Evolutionary conservation across 371 early-diverging fungal genomes (phyloP), one percentile per base, ranked within the genome.

Genomic region (Rhizopus microsporus): DNA sequence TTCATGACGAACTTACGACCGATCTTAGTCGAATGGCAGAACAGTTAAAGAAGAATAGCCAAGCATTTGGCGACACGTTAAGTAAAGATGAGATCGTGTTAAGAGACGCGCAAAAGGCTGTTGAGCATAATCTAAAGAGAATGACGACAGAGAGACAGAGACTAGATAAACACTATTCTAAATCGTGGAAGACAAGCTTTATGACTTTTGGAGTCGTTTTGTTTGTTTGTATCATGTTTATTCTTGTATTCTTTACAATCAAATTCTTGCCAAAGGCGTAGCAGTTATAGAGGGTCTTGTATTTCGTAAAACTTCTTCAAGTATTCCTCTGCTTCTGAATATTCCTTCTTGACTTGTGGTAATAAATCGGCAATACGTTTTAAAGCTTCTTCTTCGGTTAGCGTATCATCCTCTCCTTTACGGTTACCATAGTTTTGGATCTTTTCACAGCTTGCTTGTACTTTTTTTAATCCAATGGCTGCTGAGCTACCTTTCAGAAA

Each of bases 401-500:
- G 69, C 1, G 53, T 50, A 32, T 67, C 77, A 31, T 73, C 68
- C 48, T 85, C 87, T 43, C 90, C 89, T 67, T 87, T 86, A 50
- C 83, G 65, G 53, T 92, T 88, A 23, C 94, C 94, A 60, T 83
- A 81, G 63, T 92, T 83, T 67, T 96, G 93, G 39, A 96, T 89
- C 57, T 88, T 83, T 72, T 94, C 94, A 67, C 93, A 95, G 30
- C 86, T 83, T 48, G 80, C 87, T 60, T 86, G 86, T 51, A 96
- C 89, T 72, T 88, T 89, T 56, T 71, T 86, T 43, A 96, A 71
- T 8, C 96, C 96, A 44, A 96, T 81, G 5, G 93, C 90, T 12
- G 94, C 93, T 17, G 94, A 93, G 54, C 90, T 89, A 13, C 96
- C 96, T 65, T 96, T 96, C 46, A 95, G 77, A 62, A 92, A 96